Conservation (phyloP, 2,329 filamentous ascomycete species). For the Aspergillus pseudoglaucus region DNA sequence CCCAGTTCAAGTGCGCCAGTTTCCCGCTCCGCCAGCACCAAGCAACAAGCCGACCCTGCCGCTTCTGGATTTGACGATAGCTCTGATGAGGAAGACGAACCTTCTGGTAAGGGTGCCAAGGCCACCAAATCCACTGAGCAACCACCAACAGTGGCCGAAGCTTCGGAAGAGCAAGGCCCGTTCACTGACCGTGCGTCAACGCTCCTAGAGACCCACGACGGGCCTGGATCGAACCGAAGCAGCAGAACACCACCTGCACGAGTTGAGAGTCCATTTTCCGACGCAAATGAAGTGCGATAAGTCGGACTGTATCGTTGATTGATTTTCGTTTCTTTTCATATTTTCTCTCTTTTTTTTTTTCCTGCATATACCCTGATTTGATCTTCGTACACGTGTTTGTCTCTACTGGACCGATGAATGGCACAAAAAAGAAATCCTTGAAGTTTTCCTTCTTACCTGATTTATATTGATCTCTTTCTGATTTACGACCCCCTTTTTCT, state of each 20-base stretch:
- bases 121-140: conserved; percentile 12
- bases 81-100: conserved; percentile 26
- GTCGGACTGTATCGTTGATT: conserved; percentile 1
- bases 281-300: conserved; percentile 38
- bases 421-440: too few species aligned
- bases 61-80: conserved; percentile 27
- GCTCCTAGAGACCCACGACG: conserved; percentile 11
- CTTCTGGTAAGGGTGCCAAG: conserved; percentile 11
- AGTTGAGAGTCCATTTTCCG: conserved; percentile 39
- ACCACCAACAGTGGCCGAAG: conserved; percentile 23
- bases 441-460: not conserved
- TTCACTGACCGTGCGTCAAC: conserved; percentile 22
- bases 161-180: conserved; percentile 19
- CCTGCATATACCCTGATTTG: not conserved
- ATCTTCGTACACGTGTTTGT: not conserved
- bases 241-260: conserved; percentile 21
- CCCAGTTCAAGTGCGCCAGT: conserved; percentile 9
- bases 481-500: conserved; percentile 6
- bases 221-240: conserved; percentile 24
- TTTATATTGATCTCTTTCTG: conserved; percentile 1
- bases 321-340: not conserved
- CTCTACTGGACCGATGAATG: too few species aligned
- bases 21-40: conserved; percentile 12
- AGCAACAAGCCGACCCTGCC: conserved; percentile 14
- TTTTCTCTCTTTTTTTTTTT: conserved; percentile 8